Conservation (phyloP, 768 basidiomycete genomes). For the Hericium alpestre region DNA sequence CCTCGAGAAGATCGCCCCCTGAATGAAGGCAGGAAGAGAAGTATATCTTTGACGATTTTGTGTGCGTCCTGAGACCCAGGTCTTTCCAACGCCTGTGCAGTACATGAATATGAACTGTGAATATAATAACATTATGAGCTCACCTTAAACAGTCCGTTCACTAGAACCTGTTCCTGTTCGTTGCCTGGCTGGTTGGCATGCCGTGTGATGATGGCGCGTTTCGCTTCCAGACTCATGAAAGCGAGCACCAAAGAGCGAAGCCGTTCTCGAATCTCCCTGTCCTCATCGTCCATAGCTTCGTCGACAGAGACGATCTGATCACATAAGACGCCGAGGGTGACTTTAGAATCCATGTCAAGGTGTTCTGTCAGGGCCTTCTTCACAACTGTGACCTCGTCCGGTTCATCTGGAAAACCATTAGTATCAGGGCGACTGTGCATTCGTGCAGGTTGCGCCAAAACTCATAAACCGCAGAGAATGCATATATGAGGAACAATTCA, state of each 20-base stretch:
- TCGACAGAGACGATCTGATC: slow-evolving; percentile 51
- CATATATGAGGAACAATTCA: background rate
- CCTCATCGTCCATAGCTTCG: slow-evolving; percentile 46
- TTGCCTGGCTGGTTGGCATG: slow-evolving; percentile 32
- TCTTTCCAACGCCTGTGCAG: slow-evolving; percentile 38
- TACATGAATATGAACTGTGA: background rate
- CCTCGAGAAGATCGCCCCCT: slow-evolving; percentile 25
- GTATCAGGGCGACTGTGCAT: background rate
- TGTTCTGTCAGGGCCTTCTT: slow-evolving; percentile 50
- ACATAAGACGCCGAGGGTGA: slow-evolving; percentile 56
- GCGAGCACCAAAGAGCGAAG: slow-evolving; percentile 48
- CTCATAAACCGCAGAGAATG: background rate
- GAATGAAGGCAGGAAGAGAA: slow-evolving; percentile 40
- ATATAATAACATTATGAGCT: slow-evolving; percentile 8
- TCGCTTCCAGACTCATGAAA: slow-evolving; percentile 47
- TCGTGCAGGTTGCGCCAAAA: no score
- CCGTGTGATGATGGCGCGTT: slow-evolving; percentile 32
- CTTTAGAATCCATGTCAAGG: slow-evolving; percentile 49
- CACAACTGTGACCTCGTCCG: slow-evolving; percentile 51
- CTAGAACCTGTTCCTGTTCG: slow-evolving; percentile 36
- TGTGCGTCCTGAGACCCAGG: slow-evolving; percentile 31
- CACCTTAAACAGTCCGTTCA: slow-evolving; percentile 41
- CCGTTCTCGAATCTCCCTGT: slow-evolving; percentile 43
- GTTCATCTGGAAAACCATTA: slow-evolving; percentile 38
- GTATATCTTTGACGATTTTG: slow-evolving; percentile 40